Evolutionary conservation across 371 early-diverging fungal species (phyloP), one percentile per base, ranked within the genome.

Genomic region (Lichtheimia corymbifera): DNA sequence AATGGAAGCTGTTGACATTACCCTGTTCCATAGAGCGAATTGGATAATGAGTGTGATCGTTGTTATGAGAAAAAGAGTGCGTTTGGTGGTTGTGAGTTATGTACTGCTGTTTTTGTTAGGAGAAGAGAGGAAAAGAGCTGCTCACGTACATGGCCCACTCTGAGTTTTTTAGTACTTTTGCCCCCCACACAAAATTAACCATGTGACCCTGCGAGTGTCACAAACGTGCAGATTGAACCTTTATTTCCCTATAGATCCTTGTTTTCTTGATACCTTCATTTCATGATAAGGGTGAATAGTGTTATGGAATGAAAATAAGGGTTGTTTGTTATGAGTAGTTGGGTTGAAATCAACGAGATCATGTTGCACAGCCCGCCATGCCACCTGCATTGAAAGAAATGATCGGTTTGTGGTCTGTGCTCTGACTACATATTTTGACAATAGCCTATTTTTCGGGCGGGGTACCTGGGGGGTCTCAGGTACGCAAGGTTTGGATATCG

Each of bases 21-120:
- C 57, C 57, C 43, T 56, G 43, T 42, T 56, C 57, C 57, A 56
- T 56, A 56, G 57, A 56, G 57, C 57, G 27, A 18, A 30, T 20
- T 53, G 15, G 15, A 28, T n/a, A 7, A 17, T 12, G n/a, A 54
- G 30, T 15, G 41, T 20, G 41, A 40, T 54, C 30, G 28, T 35
- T 54, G 20, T 18, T 41, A 54, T 30, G 35, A 53, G 35, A 7
- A 35, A 35, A 9, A 35, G 11, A 35, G 35, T 35, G 35, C 35
- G 35, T 9, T 6, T 35, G 35, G 35, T 35, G 35, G 35, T 35
- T 35, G 35, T 35, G 35, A 35, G 35, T 35, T 5, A 28, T 28
- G 28, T 28, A 7, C 35, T 35, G 47, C 47, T 47, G n/a, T 47
- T 22, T 45, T 45, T 45, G n/a, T 45, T 47, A n/a, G 47, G 22